Percentiles rank a stretch among this genome's conserved stretches.
These are phyloP conservation scores for Trypanosoma brucei DNA, from an alignment of 208 protist genomes.

Conservation along the genomic window DNA sequence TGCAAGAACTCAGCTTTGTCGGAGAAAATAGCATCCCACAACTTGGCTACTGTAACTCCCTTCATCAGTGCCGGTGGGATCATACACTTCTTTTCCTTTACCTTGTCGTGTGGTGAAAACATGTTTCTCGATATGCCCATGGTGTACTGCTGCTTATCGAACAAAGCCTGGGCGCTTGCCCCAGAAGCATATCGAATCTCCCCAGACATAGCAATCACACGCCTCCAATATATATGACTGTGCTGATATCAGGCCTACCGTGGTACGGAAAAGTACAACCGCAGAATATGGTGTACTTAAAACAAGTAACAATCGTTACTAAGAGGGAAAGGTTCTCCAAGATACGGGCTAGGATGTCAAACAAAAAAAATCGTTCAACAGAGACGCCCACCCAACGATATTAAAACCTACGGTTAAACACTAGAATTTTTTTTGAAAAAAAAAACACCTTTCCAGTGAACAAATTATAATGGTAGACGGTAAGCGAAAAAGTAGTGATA, in stretches of 20 bases:
- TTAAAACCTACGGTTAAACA: no score
- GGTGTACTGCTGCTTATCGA: slow-evolving; percentile 61
- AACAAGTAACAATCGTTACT: no score
- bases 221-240: slow-evolving; percentile 13
- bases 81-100: slow-evolving; percentile 69
- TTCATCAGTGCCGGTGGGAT: slow-evolving; percentile 48
- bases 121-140: slow-evolving; percentile 57
- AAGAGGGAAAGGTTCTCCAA: no score
- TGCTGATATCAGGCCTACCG: not conserved
- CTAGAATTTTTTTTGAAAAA: no score
- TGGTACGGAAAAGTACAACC: no score
- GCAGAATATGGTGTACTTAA: no score
- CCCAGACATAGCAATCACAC: slow-evolving; percentile 15
- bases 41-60: slow-evolving; percentile 64
- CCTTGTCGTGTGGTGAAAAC: slow-evolving; percentile 48
- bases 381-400: no score
- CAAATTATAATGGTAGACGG: no score
- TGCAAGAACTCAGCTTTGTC: slow-evolving; percentile 63
- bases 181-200: slow-evolving; percentile 39
- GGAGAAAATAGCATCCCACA: slow-evolving; percentile 69
- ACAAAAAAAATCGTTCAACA: no score
- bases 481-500: no score
- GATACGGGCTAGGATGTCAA: no score
- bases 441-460: no score
- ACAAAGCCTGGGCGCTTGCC: slow-evolving; percentile 39